Evolutionary conservation across 1,284 basidiomycete genomes (phyloP).

Genomic region (Naganishia sp.): DNA sequence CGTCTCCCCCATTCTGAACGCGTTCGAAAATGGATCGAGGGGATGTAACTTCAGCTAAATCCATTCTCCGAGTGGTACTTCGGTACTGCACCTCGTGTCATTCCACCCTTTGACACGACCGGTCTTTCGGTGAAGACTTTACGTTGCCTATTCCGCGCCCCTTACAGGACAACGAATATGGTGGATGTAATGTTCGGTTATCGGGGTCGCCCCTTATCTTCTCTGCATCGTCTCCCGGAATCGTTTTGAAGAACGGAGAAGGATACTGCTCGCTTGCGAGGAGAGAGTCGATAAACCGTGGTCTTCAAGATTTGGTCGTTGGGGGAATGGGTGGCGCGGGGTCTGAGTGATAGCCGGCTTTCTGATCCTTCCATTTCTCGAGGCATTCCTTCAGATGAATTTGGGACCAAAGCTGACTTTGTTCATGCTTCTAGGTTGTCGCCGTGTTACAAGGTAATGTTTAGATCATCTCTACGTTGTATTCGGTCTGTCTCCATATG

Average conservation of each 20-base stretch:
- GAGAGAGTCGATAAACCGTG: slow-evolving; percentile 27
- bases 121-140: slow-evolving; percentile 20
- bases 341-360: slow-evolving; percentile 30
- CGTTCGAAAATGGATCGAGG: slow-evolving; percentile 11
- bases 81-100: slow-evolving; percentile 21
- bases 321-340: slow-evolving; percentile 7
- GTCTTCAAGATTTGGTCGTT: slow-evolving; percentile 12
- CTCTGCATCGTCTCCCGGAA: slow-evolving; percentile 23
- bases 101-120: slow-evolving; percentile 16
- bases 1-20: no score
- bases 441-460: no score
- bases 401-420: neutral
- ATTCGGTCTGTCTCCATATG: no score
- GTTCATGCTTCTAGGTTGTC: no score
- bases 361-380: slow-evolving; percentile 23
- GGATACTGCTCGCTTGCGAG: slow-evolving; percentile 13
- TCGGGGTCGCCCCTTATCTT: slow-evolving; percentile 21
- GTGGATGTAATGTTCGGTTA: slow-evolving; percentile 16
- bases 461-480: no score
- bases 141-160: neutral
- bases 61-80: slow-evolving; percentile 30
- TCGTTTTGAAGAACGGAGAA: slow-evolving; percentile 30
- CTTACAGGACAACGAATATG: neutral
- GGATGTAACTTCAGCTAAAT: slow-evolving; percentile 31
- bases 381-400: neutral